These are phyloP conservation scores for Tolypocladium album DNA, from an alignment of 2,329 filamentous ascomycete genomes.

Conservation along the genomic window DNA sequence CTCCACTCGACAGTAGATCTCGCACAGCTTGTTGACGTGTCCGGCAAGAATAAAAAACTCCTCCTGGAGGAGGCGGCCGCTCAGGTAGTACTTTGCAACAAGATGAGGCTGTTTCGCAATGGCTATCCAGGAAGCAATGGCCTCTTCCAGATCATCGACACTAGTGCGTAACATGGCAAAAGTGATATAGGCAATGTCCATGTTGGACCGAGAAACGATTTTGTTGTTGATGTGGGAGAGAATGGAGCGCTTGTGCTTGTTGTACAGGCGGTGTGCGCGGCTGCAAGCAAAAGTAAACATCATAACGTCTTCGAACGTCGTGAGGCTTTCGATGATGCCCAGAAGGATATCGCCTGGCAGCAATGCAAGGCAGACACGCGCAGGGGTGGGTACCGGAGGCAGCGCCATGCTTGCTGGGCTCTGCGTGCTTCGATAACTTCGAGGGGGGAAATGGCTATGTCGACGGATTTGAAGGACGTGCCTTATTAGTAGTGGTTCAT, in stretches of 20 bases:
- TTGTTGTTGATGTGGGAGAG: neutral
- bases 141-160: neutral
- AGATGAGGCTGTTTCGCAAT: neutral
- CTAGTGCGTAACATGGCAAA: neutral
- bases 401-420: neutral
- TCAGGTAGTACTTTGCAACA: neutral
- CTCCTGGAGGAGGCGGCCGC: neutral
- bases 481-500: too few species aligned
- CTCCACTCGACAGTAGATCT: neutral
- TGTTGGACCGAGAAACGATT: neutral
- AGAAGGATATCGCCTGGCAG: neutral
- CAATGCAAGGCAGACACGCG: neutral
- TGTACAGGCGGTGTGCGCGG: neutral
- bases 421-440: neutral
- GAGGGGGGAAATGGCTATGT: too few species aligned
- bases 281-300: neutral
- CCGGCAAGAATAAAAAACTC: neutral
- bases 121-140: neutral
- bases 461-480: too few species aligned
- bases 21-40: neutral
- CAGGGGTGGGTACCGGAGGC: neutral
- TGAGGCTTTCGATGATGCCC: neutral
- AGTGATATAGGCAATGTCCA: neutral
- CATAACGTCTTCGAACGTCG: neutral
- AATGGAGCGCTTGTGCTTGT: neutral